These are phyloP conservation scores for Teratosphaeria viscida DNA, from an alignment of 2,329 filamentous ascomycete genomes.

Conservation along the genomic window DNA sequence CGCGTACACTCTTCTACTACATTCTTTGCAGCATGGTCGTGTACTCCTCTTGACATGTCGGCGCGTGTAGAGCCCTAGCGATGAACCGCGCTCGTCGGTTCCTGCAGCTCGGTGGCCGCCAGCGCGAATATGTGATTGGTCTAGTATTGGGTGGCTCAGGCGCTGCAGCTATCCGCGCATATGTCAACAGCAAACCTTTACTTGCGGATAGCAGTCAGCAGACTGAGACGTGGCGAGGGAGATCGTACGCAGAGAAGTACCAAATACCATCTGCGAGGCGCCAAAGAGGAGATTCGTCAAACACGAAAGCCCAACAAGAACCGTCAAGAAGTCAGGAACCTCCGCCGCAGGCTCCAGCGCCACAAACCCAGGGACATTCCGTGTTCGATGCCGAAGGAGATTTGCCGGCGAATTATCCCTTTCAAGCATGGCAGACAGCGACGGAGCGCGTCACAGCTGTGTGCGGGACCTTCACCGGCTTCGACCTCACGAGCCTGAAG, in stretches of 20 bases:
- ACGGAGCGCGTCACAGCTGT: constrained; percentile 16
- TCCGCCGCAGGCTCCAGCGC: neutral
- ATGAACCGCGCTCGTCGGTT: constrained; percentile 3
- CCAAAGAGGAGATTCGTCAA: neutral
- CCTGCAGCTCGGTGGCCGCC: neutral
- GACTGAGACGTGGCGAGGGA: neutral
- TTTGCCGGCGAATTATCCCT: constrained; percentile 4
- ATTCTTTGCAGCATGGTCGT: neutral
- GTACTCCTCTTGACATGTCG: neutral
- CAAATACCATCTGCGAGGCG: neutral
- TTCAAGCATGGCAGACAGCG: constrained; percentile 19
- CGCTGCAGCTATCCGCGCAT: neutral
- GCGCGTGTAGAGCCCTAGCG: neutral
- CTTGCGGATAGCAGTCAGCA: neutral
- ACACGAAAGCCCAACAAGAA: neutral
- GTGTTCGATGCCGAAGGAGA: constrained; percentile 1
- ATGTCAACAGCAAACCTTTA: neutral
- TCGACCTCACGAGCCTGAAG: constrained; percentile 17
- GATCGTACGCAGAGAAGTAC: neutral
- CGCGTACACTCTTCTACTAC: neutral
- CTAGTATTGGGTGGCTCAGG: constrained; percentile 1
- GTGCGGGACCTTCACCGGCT: constrained; percentile 17
- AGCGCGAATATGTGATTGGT: constrained; percentile 1
- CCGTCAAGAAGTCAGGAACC: neutral
- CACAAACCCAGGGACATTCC: neutral